Evolutionary conservation across 352 stramenopile genomes (phyloP).

Genomic region (Phytophthora ramorum): DNA sequence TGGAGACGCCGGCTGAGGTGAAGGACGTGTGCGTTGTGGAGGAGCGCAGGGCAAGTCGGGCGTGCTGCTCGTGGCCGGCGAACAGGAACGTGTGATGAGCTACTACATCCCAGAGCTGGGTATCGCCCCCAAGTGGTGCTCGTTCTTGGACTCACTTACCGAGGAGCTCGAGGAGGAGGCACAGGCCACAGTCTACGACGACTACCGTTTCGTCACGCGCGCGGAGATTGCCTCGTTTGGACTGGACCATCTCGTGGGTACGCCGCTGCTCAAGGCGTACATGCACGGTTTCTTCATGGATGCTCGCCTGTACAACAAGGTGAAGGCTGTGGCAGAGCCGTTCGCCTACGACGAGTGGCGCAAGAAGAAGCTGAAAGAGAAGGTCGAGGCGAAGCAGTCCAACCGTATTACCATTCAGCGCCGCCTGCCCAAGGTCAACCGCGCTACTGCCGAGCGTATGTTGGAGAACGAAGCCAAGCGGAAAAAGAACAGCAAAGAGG

Average conservation of each 20-base stretch:
- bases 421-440: constrained; percentile 92
- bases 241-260: constrained; percentile 98
- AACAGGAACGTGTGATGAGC: constrained; percentile 97
- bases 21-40: constrained; percentile 96
- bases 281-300: constrained; percentile 99
- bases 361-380: constrained; percentile 97
- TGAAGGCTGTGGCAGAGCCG: constrained; percentile 96
- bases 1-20: constrained; percentile 97
- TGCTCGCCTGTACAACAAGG: constrained; percentile 96
- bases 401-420: constrained; percentile 92
- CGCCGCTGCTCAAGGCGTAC: constrained; percentile 97
- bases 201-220: constrained; percentile 99
- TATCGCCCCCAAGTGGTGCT: constrained; percentile 98
- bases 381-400: constrained; percentile 88
- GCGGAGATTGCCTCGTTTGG: constrained; percentile 96
- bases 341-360: constrained; percentile 98
- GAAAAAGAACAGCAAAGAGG: constrained; percentile 56
- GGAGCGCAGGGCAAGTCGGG: constrained; percentile 93
- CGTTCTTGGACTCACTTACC: constrained; percentile 99
- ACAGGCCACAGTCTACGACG: constrained; percentile 96
- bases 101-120: constrained; percentile 99
- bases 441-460: constrained; percentile 86
- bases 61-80: constrained; percentile 96
- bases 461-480: constrained; percentile 79
- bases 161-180: constrained; percentile 98